Evolutionary conservation across 2,329 filamentous ascomycete genomes (phyloP).

Genomic region (Colletotrichum sp.): DNA sequence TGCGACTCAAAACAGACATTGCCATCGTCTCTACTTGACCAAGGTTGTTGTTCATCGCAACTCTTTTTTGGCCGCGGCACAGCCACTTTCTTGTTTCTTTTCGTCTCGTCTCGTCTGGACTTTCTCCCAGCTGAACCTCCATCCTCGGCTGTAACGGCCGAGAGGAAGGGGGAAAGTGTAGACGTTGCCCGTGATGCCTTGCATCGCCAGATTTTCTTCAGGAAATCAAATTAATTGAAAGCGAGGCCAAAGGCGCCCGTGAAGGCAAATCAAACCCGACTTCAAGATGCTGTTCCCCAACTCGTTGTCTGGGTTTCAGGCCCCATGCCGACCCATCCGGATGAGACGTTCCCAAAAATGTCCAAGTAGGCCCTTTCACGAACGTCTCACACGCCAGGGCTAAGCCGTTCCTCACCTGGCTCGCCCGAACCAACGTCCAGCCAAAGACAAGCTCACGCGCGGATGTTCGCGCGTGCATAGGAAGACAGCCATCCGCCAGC

Average conservation of each 20-base stretch:
- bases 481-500: background rate
- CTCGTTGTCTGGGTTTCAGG: background rate
- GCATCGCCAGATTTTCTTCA: background rate
- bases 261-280: background rate
- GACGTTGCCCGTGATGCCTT: background rate
- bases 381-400: background rate
- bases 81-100: background rate
- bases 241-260: background rate
- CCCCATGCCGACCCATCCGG: background rate
- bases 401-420: background rate
- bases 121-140: background rate
- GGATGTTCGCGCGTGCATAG: background rate
- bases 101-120: background rate
- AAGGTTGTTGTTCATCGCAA: constrained; percentile 10
- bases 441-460: background rate
- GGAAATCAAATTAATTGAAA: background rate
- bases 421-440: background rate
- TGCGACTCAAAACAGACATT: background rate
- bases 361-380: background rate
- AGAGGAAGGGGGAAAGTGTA: background rate
- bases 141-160: background rate
- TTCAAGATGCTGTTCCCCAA: background rate
- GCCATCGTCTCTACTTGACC: background rate
- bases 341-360: background rate
- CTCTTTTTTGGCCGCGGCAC: background rate